Percentiles rank a stretch among this genome's conserved stretches.
These are phyloP conservation scores for Lindgomyces ingoldianus DNA, from an alignment of 495 filamentous ascomycete genomes.

Conservation along the genomic window DNA sequence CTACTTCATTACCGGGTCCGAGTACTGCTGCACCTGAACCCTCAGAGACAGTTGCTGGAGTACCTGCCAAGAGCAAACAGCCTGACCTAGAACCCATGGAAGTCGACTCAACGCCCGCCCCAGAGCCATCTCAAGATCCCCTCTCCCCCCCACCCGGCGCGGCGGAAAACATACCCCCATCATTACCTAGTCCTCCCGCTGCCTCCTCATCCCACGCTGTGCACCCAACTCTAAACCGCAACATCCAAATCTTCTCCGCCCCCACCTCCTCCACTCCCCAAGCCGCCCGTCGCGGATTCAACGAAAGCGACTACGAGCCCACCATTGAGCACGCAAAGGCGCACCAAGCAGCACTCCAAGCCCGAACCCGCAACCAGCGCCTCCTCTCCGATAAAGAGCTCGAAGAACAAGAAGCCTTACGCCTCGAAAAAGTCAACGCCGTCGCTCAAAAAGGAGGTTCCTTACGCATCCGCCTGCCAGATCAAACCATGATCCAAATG, in stretches of 20 bases:
- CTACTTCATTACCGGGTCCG: conserved; percentile 16
- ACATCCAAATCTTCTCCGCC: conserved; percentile 73
- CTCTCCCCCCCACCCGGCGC: background rate
- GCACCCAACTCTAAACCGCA: conserved; percentile 43
- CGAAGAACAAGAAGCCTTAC: conserved; percentile 57
- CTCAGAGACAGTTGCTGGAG: conserved; percentile 2
- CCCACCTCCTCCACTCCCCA: conserved; percentile 70
- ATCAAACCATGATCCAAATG: conserved; percentile 70
- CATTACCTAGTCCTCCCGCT: conserved; percentile 9
- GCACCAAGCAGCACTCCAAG: conserved; percentile 72
- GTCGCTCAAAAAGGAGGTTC: conserved; percentile 61
- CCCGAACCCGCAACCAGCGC: conserved; percentile 64
- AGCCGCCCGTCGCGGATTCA: conserved; percentile 64
- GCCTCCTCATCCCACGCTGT: conserved; percentile 27
- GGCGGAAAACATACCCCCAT: conserved; percentile 1
- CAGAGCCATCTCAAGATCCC: conserved; percentile 1
- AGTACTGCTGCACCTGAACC: conserved; percentile 23
- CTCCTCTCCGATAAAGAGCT: conserved; percentile 69
- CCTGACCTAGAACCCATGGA: conserved; percentile 32
- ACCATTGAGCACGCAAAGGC: conserved; percentile 81
- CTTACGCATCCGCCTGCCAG: conserved; percentile 84
- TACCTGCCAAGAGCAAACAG: conserved; percentile 1
- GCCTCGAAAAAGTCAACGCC: conserved; percentile 61
- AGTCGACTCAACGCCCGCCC: conserved; percentile 16
- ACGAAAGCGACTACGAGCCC: conserved; percentile 77